Evolutionary conservation across 768 basidiomycete genomes (phyloP), one percentile per base, ranked within the genome.

Genomic region (Suillus decipiens): DNA sequence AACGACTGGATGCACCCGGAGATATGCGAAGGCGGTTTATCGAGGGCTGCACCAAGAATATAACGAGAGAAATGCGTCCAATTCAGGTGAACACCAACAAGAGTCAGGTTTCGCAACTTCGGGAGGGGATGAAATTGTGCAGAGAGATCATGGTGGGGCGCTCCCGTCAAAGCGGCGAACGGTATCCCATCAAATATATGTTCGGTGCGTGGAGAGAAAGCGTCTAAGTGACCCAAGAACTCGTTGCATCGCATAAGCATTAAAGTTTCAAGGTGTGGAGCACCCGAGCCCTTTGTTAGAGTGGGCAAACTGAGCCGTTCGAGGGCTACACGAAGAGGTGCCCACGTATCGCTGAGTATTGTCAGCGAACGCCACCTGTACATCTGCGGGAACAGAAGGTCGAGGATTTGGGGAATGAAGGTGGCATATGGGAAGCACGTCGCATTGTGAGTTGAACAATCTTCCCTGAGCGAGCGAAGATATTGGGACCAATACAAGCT

Each of bases 161-260:
- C 50, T 58, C 55, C 50, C 51, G 66, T 63, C 61, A 70, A 66
- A 43, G 70, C 64, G 5, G 65, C 61, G 39, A 76, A 66, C 57
- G 71, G 69, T 7, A 81, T 74, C 61, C 79, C 79, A 5, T 70
- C 66, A 14, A 76, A 76, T 15, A 71, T 70, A 62, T 75, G 78
- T 69, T 82, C 72, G 6, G 74, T 64, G 12, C 62, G 61, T 5
- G 85, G 83, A 63, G 76, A 76, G 71, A 87, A 86, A 33, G 71
- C 66, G 19, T 75, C 75, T 6, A 75, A 75, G 68, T 80, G 81
- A 66, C 82, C 79, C 59, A 80, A 77, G 67, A 81, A 85, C 62
- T 85, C 84, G 67, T 86, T 86, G 73, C 85, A 88, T 37, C 83
- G 82, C 80, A 87, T 84, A 22, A 88, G 75, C 33, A 79, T 78